phyloP scores from a whole-genome alignment of 2,329 filamentous ascomycete species.

The Juglanconis oblonga region DNA sequence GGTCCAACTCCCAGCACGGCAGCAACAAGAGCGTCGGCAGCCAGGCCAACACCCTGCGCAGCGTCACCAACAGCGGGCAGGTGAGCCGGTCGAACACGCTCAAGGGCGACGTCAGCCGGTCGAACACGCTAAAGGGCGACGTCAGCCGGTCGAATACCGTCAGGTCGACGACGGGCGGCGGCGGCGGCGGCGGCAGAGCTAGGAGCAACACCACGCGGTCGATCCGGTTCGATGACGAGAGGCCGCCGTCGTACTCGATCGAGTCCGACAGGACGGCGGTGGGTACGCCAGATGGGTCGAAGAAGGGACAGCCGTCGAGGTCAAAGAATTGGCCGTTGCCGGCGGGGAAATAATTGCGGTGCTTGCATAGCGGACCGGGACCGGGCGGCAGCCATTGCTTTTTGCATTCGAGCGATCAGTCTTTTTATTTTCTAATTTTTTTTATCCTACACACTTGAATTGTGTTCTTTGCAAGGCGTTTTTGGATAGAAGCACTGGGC shows the following conservation, averaged over 20 bases:
- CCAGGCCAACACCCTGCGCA: slow-evolving; percentile 12
- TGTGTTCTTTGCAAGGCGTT: slow-evolving; percentile 14
- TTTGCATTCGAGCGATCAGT: slow-evolving; percentile 3
- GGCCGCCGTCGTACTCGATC: slow-evolving; percentile 10
- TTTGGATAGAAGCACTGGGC: slow-evolving; percentile 9
- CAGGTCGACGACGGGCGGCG: slow-evolving; percentile 3
- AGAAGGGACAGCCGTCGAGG: neutral
- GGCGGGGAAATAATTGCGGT: neutral
- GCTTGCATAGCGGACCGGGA: neutral
- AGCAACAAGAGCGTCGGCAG: slow-evolving; percentile 5
- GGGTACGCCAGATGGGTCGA: slow-evolving; percentile 2
- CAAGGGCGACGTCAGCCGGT: slow-evolving; percentile 9
- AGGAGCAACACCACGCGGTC: slow-evolving; percentile 6
- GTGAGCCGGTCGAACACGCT: slow-evolving; percentile 12
- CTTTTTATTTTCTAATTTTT: neutral
- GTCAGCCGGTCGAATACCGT: slow-evolving; percentile 13
- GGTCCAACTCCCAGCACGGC: neutral
- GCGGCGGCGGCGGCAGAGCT: neutral
- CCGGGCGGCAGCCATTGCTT: no score
- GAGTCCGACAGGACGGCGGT: slow-evolving; percentile 15
- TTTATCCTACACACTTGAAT: neutral
- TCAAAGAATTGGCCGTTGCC: neutral
- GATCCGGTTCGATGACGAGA: slow-evolving; percentile 11
- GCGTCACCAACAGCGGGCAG: neutral
- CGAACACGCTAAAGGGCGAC: slow-evolving; percentile 4